Evolutionary conservation across 2,329 filamentous ascomycete species (phyloP), one percentile per base, ranked within the genome.

Genomic region (Ophiognomonia clavigignenti-juglandacearum): DNA sequence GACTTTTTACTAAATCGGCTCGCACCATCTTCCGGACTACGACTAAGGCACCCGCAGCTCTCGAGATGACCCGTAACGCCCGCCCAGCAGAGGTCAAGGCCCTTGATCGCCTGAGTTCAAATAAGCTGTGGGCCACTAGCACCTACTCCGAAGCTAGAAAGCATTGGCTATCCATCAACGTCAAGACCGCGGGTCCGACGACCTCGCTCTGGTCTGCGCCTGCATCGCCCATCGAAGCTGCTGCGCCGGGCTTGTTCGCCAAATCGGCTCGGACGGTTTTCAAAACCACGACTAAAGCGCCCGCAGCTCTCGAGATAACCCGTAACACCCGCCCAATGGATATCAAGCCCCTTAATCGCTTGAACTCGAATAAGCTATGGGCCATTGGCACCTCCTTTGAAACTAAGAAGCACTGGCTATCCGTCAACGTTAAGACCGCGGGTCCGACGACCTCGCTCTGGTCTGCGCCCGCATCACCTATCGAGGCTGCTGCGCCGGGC

Each of bases 231-330:
- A 26, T 35, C 27, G 39, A 56, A 19, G 22, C 29, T n/a, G 36
- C 46, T 19, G 27, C 47, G 1, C 39, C 48, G 11, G 59, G 61
- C 7, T 37, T 65, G 26, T 65, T 64, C 39, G 43, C 48, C 18
- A 50, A 48, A 11, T 37, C 53, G 18, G 38, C 41, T 19, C 59
- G 61, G 20, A 36, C 55, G 10, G 53, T 56, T 19, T 61, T 55
- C 48, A 58, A 60, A 16, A 59, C 54, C 23, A 62, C 62, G 26
- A 52, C 60, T 20, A 50, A 59, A 40, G 50, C 56, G 32, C 64
- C 64, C 24, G 64, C 62, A 31, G 65, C 63, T 14, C 50, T 64
- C 26, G 39, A 47, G 27, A 61, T 64, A 55, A 43, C 46, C 8
- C 61, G 59, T 35, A 61, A 55, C 39, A 52, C 58, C 26, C 63